These are phyloP conservation scores for Jackrogersella minutella DNA, from an alignment of 495 filamentous ascomycete genomes.

Conservation along the genomic window DNA sequence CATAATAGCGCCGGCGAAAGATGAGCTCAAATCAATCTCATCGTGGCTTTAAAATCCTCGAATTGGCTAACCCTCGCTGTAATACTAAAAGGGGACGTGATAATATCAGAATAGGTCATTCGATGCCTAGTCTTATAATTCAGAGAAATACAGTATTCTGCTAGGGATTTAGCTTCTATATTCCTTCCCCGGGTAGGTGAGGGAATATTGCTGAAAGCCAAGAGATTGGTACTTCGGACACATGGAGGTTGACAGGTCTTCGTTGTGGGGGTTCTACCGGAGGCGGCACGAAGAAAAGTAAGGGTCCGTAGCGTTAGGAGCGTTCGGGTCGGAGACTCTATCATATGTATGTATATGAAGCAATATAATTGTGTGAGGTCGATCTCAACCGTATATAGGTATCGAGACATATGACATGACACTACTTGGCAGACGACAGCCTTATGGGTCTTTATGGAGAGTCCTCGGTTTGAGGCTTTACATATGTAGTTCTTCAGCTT, in stretches of 20 bases:
- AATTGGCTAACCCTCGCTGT: neutral
- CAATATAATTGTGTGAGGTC: neutral
- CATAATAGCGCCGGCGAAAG: neutral
- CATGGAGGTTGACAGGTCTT: constrained; percentile 7
- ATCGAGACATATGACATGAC: constrained; percentile 7
- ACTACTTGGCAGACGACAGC: constrained; percentile 5
- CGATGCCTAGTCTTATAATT: too few relatives aligned
- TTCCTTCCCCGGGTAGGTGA: neutral
- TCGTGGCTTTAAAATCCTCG: neutral
- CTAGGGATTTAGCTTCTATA: neutral
- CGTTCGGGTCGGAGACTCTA: constrained; percentile 22
- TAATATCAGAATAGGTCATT: neutral
- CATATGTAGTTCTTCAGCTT: neutral
- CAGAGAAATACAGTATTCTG: neutral
- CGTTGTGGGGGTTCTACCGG: constrained; percentile 10
- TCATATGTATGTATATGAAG: constrained; percentile 17
- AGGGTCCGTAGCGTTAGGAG: constrained; percentile 21
- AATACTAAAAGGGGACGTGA: neutral
- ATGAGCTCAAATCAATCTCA: neutral
- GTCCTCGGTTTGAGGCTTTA: constrained; percentile 3
- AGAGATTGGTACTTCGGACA: neutral
- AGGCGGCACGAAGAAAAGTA: constrained; percentile 4
- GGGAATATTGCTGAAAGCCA: neutral
- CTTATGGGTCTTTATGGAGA: neutral
- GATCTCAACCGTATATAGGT: constrained; percentile 17